A percentile compares a stretch with the other conserved stretches of the same genome.
Evolutionary conservation across 208 protist species (phyloP).

Genomic region (Crithidia bombi): DNA sequence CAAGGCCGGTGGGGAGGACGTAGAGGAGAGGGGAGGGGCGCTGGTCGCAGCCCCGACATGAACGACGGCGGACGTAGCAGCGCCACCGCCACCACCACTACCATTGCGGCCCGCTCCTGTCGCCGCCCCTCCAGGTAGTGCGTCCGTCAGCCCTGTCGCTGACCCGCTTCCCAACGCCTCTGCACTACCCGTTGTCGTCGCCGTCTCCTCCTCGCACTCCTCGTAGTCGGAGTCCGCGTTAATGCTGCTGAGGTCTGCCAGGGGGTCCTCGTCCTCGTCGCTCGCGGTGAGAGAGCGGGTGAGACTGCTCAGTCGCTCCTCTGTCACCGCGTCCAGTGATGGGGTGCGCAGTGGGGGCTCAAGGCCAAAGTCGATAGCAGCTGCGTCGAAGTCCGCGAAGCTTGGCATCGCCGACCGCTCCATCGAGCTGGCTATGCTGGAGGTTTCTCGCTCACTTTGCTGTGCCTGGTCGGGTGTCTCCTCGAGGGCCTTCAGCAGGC

Average conservation of each 20-base stretch:
- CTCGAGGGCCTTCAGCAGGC: conserved; percentile 43
- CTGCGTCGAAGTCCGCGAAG: conserved; percentile 35
- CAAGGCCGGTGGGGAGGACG: no score
- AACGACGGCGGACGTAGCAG: no score
- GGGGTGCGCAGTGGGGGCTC: conserved; percentile 29
- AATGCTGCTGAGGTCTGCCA: conserved; percentile 28
- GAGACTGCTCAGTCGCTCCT: conserved; percentile 25
- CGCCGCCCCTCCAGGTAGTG: no score
- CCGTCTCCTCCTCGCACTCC: conserved; percentile 15
- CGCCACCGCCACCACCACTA: no score
- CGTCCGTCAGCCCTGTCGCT: no score
- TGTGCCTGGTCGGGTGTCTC: conserved; percentile 77
- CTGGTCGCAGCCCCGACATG: neutral
- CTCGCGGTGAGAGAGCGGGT: conserved; percentile 5
- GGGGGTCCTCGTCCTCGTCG: conserved; percentile 26
- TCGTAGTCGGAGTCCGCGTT: conserved; percentile 18
- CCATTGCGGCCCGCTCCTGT: no score
- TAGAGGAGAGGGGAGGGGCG: neutral
- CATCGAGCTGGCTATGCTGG: conserved; percentile 70
- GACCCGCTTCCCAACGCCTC: neutral
- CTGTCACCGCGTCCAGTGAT: conserved; percentile 15
- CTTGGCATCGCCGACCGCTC: conserved; percentile 36
- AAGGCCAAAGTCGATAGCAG: conserved; percentile 55
- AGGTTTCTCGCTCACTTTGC: conserved; percentile 60
- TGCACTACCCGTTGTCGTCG: neutral